Conservation (phyloP, 1,284 basidiomycete genomes). For the Trametes versicolor region DNA sequence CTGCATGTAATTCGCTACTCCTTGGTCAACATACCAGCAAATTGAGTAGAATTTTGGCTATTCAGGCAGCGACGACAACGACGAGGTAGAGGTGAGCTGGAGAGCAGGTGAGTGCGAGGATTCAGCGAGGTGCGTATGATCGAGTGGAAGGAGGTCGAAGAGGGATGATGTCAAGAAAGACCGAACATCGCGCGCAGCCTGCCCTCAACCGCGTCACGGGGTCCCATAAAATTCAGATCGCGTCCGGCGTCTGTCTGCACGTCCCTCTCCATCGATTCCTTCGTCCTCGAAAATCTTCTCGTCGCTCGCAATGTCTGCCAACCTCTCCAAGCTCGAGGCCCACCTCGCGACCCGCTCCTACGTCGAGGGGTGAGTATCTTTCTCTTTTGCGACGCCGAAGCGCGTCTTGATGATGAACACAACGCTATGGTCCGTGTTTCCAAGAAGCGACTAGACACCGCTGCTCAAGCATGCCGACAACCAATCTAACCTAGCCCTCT, state of each 20-base stretch:
- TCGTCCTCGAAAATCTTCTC: slow-evolving; percentile 29
- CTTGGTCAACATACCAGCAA: not conserved
- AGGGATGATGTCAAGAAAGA: slow-evolving; percentile 20
- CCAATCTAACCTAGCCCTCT: slow-evolving; percentile 84
- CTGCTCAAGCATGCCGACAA: slow-evolving; percentile 84
- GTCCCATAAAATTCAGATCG: slow-evolving; percentile 33
- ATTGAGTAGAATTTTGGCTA: not conserved
- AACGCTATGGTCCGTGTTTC: slow-evolving; percentile 99
- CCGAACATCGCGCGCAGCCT: slow-evolving; percentile 11
- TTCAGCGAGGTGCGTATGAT: not conserved
- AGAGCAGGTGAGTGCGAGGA: not conserved
- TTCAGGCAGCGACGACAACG: slow-evolving; percentile 7
- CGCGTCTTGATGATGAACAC: slow-evolving; percentile 71
- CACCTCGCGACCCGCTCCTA: slow-evolving; percentile 90
- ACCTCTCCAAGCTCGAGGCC: slow-evolving; percentile 83
- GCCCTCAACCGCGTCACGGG: slow-evolving; percentile 35
- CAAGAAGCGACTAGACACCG: slow-evolving; percentile 98
- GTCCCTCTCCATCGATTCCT: slow-evolving; percentile 39
- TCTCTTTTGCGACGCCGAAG: slow-evolving; percentile 24
- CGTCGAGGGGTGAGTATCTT: slow-evolving; percentile 85
- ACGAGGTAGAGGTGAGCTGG: not conserved
- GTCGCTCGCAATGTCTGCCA: slow-evolving; percentile 67
- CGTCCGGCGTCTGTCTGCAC: slow-evolving; percentile 18
- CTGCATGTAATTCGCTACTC: too few species aligned
- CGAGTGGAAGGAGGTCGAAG: not conserved